These are phyloP conservation scores for Scheffersomyces stambukii DNA, from an alignment of 1,139 yeast species.

Conservation along the genomic window DNA sequence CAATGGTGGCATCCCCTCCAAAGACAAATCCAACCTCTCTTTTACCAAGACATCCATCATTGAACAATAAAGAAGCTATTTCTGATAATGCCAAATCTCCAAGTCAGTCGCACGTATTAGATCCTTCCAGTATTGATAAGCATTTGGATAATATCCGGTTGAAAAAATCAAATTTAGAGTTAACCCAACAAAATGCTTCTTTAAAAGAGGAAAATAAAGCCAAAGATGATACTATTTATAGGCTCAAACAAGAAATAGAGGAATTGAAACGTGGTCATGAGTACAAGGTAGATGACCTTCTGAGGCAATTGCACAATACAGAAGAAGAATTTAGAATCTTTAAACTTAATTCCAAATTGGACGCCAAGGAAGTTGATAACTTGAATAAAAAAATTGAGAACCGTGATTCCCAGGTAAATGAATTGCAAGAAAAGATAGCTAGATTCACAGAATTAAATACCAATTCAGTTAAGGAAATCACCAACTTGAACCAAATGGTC, in stretches of 20 bases:
- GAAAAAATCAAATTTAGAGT: slow-evolving; percentile 25
- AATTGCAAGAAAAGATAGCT: slow-evolving; percentile 24
- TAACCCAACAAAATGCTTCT: slow-evolving; percentile 9
- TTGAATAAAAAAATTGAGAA: slow-evolving; percentile 19
- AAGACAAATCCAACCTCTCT: slow-evolving; percentile 21
- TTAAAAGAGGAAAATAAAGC: slow-evolving; percentile 11
- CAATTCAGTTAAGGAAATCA: slow-evolving; percentile 14
- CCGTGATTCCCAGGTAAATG: slow-evolving; percentile 27
- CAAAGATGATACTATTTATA: slow-evolving; percentile 6
- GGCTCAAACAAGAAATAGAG: slow-evolving; percentile 6
- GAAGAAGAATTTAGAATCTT: slow-evolving; percentile 9
- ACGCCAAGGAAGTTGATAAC: slow-evolving; percentile 22
- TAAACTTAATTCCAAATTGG: slow-evolving; percentile 17
- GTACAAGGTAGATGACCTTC: no score
- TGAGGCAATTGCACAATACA: slow-evolving; percentile 2
- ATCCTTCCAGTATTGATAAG: slow-evolving; percentile 39
- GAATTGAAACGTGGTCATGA: slow-evolving; percentile 6
- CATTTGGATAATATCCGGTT: slow-evolving; percentile 42
- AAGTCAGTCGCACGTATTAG: slow-evolving; percentile 20
- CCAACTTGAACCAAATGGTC: slow-evolving; percentile 18
- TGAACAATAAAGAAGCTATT: slow-evolving; percentile 8
- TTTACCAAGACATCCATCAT: slow-evolving; percentile 13
- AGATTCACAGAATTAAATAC: slow-evolving; percentile 13
- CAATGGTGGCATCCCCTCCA: slow-evolving; percentile 8
- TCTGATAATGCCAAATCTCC: slow-evolving; percentile 5